Conservation (phyloP, 2,329 filamentous ascomycete species). For the Colletotrichum lindemuthianum region DNA sequence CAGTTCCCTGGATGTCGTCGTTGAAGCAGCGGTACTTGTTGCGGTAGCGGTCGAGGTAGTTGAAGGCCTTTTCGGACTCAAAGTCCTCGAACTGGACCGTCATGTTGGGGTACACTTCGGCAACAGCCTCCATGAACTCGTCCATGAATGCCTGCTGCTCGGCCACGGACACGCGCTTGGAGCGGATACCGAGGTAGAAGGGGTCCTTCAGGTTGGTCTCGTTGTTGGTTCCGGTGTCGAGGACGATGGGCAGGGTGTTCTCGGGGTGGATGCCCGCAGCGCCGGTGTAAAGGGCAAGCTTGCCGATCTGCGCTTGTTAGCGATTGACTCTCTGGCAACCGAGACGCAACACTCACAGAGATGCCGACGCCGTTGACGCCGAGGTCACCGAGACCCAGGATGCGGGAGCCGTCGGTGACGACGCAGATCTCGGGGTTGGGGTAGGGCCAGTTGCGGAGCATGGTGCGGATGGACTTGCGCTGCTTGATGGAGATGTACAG, state of each 20-base stretch:
- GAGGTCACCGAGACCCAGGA: conserved; percentile 90
- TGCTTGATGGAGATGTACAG: conserved; percentile 97
- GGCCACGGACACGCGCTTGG: conserved; percentile 79
- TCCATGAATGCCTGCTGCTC: conserved; percentile 94
- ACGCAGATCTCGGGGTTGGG: conserved; percentile 92
- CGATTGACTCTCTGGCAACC: neutral
- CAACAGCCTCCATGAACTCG: conserved; percentile 93
- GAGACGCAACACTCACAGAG: conserved; percentile 67
- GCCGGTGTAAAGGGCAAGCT: conserved; percentile 93
- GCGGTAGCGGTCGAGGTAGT: conserved; percentile 89
- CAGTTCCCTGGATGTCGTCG: conserved; percentile 97
- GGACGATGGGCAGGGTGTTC: conserved; percentile 79
- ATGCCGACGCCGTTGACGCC: conserved; percentile 98
- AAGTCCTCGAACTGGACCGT: conserved; percentile 97
- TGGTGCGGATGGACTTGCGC: conserved; percentile 86
- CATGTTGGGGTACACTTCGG: conserved; percentile 75
- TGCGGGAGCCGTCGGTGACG: conserved; percentile 94
- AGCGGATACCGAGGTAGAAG: conserved; percentile 89
- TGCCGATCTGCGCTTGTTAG: conserved; percentile 73
- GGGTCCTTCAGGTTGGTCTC: conserved; percentile 73
- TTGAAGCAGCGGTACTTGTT: conserved; percentile 96
- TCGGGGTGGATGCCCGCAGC: conserved; percentile 93
- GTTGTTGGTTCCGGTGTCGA: conserved; percentile 74
- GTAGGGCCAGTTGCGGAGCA: conserved; percentile 94
- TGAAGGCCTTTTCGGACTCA: conserved; percentile 92